phyloP scores from a whole-genome alignment of 2,329 filamentous ascomycete genomes.

The Malbranchea cinnamomea region DNA sequence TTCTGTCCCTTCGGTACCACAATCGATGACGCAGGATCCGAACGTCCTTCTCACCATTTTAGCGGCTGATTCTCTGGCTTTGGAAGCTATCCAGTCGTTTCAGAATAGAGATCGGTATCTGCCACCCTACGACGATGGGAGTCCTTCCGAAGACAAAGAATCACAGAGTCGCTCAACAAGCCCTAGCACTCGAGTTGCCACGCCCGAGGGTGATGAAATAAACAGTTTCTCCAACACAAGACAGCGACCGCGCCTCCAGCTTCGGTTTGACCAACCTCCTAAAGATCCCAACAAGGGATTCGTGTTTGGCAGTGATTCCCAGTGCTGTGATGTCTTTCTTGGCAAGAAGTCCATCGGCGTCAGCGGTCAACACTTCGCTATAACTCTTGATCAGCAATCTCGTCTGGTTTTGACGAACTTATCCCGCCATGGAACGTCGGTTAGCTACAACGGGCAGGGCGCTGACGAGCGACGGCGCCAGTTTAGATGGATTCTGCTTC shows the following conservation, averaged over 20 bases:
- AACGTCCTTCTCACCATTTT: slow-evolving; percentile 4
- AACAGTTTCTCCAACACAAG: background rate
- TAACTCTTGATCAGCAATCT: slow-evolving; percentile 6
- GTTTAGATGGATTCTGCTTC: slow-evolving; percentile 9
- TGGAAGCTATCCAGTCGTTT: background rate
- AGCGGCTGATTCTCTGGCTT: background rate
- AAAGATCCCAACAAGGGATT: slow-evolving; percentile 4
- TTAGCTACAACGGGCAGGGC: slow-evolving; percentile 8
- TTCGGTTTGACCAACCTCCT: slow-evolving; percentile 5
- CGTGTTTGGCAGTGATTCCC: slow-evolving; percentile 3
- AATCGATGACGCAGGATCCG: slow-evolving; percentile 4
- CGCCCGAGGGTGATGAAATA: too few species aligned
- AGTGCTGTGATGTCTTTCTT: slow-evolving; percentile 5
- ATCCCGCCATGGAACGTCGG: slow-evolving; percentile 6
- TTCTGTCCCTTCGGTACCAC: too few species aligned
- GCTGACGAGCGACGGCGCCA: slow-evolving; percentile 4
- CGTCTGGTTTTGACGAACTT: slow-evolving; percentile 6
- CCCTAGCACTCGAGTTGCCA: too few species aligned
- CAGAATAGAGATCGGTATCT: slow-evolving; percentile 4
- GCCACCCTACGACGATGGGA: background rate
- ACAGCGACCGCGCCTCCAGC: background rate
- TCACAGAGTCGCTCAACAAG: too few species aligned
- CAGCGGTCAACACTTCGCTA: slow-evolving; percentile 6
- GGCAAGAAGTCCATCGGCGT: background rate
- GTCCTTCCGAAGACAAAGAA: too few species aligned